Evolutionary conservation across 2,329 filamentous ascomycete species (phyloP), one percentile per base, ranked within the genome.

Genomic region (Fusarium nodosum): DNA sequence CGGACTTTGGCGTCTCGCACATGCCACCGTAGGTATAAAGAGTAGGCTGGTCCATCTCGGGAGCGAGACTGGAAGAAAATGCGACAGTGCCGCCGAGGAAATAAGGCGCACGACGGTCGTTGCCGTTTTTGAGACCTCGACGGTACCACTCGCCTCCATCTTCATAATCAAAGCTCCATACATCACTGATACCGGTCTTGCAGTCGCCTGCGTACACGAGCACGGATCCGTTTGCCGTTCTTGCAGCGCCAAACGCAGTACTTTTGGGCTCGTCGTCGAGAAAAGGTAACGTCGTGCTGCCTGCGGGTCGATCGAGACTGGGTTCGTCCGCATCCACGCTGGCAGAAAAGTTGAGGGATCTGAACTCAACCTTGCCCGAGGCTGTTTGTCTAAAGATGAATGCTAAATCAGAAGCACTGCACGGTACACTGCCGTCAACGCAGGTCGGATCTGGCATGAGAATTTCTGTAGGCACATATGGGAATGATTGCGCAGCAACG

Each of bases 1-100:
- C 51, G n/a, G 59, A 57, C n/a, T 78, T 76, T 10, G 77, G 76
- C 4, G 71, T 70, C 4, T 91, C 90, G 74, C 95, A 98, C 93
- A 97, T 97, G 71, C 95, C 95, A 36, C 94, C 95, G 79, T 97
- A 97, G 9, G 90, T 82, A 76, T 94, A 97, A 22, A 91, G 80
- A 13, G 83, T 83, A 0, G 88, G 86, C 44, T 84, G 80, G 12
- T 86, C 85, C 62, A 85, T 81, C 30, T 80, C 77, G 0, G 85
- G 87, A 38, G 83, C 84, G 47, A 88, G 81, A 36, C 83, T 86
- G 33, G 84, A 85, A 22, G 93, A 90, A 77, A 94, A 97, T 26
- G 89, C 84, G 54, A 96, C 83, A 16, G 88, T 81, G 13, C 80
- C 81, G 15, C 86, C 86, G 2, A 89, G 80, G 67, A 86, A 86